These are phyloP conservation scores for Fusarium globosum DNA, from an alignment of 2,329 filamentous ascomycete species.

Conservation along the genomic window DNA sequence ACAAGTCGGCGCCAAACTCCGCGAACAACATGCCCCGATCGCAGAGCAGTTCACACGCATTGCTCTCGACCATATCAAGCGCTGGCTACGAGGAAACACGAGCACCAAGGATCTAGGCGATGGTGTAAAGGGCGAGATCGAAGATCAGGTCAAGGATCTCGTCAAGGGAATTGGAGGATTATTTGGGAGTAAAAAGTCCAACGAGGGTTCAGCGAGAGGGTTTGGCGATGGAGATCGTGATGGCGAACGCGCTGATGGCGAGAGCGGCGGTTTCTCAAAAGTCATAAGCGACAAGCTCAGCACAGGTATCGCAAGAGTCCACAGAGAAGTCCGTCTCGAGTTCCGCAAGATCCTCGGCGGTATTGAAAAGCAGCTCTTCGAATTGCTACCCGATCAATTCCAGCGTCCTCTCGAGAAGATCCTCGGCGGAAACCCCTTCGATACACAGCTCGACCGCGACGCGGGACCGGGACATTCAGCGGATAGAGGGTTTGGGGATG, in stretches of 20 bases:
- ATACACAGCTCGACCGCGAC: conserved; percentile 55
- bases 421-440: conserved; percentile 59
- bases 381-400: conserved; percentile 56
- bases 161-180: conserved; percentile 57
- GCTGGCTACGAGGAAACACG: conserved; percentile 57
- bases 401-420: conserved; percentile 59
- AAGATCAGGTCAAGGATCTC: conserved; percentile 57
- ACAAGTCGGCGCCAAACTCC: conserved; percentile 53
- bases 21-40: conserved; percentile 56
- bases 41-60: conserved; percentile 60
- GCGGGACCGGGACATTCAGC: conserved; percentile 36
- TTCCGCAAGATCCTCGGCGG: conserved; percentile 57
- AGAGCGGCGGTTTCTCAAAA: conserved; percentile 53
- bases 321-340: conserved; percentile 58
- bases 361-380: conserved; percentile 60
- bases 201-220: conserved; percentile 48
- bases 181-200: conserved; percentile 53
- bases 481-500: conserved; percentile 56
- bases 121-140: conserved; percentile 57
- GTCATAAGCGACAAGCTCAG: conserved; percentile 60
- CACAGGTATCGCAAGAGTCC: conserved; percentile 56
- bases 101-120: conserved; percentile 56
- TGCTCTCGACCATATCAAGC: conserved; percentile 59
- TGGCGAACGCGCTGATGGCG: conserved; percentile 42
- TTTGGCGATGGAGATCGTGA: conserved; percentile 47